Base-by-base conservation (phyloP, 73 alveolate species). In the Paramecium primaurelia region DNA sequence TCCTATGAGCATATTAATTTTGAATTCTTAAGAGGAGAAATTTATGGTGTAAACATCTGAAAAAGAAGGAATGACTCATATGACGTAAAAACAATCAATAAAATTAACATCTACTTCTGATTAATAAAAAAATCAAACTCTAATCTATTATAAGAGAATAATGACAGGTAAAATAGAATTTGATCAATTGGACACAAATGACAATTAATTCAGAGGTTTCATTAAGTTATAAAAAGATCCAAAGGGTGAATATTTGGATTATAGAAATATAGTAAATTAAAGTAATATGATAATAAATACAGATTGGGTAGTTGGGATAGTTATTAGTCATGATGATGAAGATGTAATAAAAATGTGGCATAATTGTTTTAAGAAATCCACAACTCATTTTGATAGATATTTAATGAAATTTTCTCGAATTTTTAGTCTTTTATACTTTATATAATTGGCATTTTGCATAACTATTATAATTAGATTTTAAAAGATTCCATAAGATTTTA, bases 271-370 rank as follows among this genome's bases (percentile, higher is more conserved):
- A 20, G 75, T 80, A 4, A 80, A 34, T 42, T 20, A 80, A 26
- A 80, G 91, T n/a, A 42, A 58, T 44, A 20, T 80, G 47, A 80
- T 80, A 26, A 45, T 45, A 14, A 80, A 80, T 49, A 80, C 91
- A 22, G 91, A 80, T 36, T 80, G 91, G 91, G 91, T 80, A 10
- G 91, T 80, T 0, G 91, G 91, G 28, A 80, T 80, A 38, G 91
- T 80, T 1, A 80, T 80, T 1, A 38, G 42, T 22, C 47, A 80
- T 80, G 91, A 80, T 45, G 73, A 47, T 80, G 71, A 80, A 47
- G 77, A 40, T 44, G 91, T 80, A 0, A 42, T 44, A 3, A 42
- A 49, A 26, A 25, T 80, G 73, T 80, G 91, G 91, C 26, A 80
- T 80, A 80, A 42, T 80, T 44, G 49, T 40, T 80, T 80, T 47